Base-by-base conservation (phyloP, 257 asterid genomes). In the Eucommia ulmoides region DNA sequence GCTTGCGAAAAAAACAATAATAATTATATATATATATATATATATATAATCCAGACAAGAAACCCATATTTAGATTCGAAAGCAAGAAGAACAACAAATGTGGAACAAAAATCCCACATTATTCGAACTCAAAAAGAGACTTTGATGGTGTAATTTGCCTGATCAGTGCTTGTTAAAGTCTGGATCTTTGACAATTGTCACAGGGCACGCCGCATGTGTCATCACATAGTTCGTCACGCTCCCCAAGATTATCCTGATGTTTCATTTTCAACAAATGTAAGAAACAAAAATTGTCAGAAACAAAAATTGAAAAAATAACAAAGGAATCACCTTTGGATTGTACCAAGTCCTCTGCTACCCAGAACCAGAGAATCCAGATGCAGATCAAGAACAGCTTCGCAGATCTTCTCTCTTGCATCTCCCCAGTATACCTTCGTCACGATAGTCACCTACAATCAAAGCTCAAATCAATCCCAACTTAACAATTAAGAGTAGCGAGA, bases 281-380 rank as follows among this genome's bases (percentile, higher is more conserved):
- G n/a, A n/a, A n/a, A n/a, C n/a, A n/a, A n/a, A 18, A 29, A 56
- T 56, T 52, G 47, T 26, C 45, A 8, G n/a, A 1, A 16, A 8
- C 24, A 21, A 51, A 24, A 51, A 29, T 5, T 12, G 8, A 29
- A 29, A 29, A 12, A 6, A 29, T 5, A 29, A 29, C 38, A 29
- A 29, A 29, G 21, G 23, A 20, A 23, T 6, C 52, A 85, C 96
- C 96, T 80, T 59, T 63, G 38, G 62, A 86, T 48, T 53, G 78
- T 23, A 75, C 80, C 50, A 49, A 82, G 84, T 11, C 97, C 96
- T 56, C 97, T 82, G 75, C 93, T 80, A 3, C 96, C 96, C 91
- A 82, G 70, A 45, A 89, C 85, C 71, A 85, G 45, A 11, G 81
- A 78, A 51, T 82, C 83, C 66, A 89, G 46, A 70, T 82, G 78